Evolutionary conservation across 306 rosid genomes (phyloP).

Genomic region (Vicia faba): DNA sequence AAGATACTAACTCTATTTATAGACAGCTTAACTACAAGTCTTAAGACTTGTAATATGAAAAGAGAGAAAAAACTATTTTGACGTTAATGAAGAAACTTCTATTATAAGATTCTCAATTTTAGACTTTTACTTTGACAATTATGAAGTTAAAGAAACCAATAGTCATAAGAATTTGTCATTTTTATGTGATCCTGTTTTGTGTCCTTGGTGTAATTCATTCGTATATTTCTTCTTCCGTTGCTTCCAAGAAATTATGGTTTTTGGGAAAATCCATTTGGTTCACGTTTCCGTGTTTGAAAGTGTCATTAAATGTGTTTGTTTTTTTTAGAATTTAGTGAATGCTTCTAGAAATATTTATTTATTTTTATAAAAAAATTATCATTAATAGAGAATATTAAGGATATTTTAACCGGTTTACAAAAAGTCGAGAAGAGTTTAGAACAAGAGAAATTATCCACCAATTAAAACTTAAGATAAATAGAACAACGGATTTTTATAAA

Average conservation of each 20-base stretch:
- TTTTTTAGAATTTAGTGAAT: too few species aligned
- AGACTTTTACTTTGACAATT: conserved; percentile 6
- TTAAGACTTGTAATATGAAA: neutral
- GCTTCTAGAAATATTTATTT: too few species aligned
- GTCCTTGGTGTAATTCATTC: neutral
- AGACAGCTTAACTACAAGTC: neutral
- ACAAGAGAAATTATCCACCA: too few species aligned
- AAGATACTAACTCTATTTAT: conserved; percentile 20
- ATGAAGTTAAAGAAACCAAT: neutral
- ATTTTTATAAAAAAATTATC: too few species aligned
- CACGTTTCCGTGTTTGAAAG: neutral
- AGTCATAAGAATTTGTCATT: neutral
- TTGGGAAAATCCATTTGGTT: neutral
- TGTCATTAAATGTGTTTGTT: too few species aligned
- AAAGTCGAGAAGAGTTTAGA: too few species aligned
- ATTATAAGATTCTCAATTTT: neutral
- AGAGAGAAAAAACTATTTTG: neutral
- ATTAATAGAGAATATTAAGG: too few species aligned
- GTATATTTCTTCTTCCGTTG: neutral
- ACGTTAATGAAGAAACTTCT: conserved; percentile 4
- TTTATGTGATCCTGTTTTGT: neutral
- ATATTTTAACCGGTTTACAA: too few species aligned
- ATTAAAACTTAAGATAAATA: too few species aligned
- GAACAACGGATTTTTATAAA: too few species aligned
- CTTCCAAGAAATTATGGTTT: neutral